Evolutionary conservation across 2,329 filamentous ascomycete genomes (phyloP).

Genomic region (Sclerotiophoma versabilis): DNA sequence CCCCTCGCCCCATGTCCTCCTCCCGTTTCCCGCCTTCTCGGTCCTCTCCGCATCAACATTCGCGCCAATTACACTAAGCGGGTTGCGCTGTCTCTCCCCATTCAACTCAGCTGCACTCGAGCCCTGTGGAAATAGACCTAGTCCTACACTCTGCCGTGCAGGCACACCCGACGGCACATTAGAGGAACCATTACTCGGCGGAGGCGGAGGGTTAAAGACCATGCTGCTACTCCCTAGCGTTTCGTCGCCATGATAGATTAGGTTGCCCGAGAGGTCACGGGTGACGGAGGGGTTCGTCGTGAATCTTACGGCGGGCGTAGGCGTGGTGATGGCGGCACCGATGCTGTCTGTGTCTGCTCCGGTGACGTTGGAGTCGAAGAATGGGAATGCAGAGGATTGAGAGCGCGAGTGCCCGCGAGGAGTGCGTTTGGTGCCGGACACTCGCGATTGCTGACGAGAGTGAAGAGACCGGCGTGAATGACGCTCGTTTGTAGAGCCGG

Average conservation of each 20-base stretch:
- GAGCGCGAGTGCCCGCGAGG: conserved; percentile 29
- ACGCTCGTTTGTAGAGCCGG: conserved; percentile 25
- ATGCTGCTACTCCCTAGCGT: conserved; percentile 29
- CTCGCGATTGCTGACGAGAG: conserved; percentile 30
- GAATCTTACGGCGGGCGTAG: neutral
- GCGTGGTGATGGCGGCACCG: conserved; percentile 12
- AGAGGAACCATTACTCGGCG: neutral
- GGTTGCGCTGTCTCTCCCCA: conserved; percentile 21
- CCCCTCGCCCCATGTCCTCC: conserved; percentile 34
- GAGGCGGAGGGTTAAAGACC: conserved; percentile 18
- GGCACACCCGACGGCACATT: conserved; percentile 6
- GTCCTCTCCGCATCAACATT: conserved; percentile 19
- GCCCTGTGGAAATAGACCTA: conserved; percentile 23
- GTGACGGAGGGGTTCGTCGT: conserved; percentile 12
- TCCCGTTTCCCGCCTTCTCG: conserved; percentile 21
- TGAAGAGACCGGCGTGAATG: conserved; percentile 36
- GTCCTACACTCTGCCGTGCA: conserved; percentile 1
- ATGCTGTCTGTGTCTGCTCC: conserved; percentile 13
- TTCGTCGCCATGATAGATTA: conserved; percentile 28
- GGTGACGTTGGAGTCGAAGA: conserved; percentile 28
- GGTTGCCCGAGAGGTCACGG: conserved; percentile 30
- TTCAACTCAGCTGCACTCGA: conserved; percentile 18
- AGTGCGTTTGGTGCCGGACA: conserved; percentile 25
- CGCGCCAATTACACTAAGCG: conserved; percentile 21
- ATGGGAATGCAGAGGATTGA: conserved; percentile 41